Percentiles rank a stretch among this genome's conserved stretches.
These are phyloP conservation scores for Colletotrichum trifolii DNA, from an alignment of 2,329 filamentous ascomycete genomes.

Conservation along the genomic window DNA sequence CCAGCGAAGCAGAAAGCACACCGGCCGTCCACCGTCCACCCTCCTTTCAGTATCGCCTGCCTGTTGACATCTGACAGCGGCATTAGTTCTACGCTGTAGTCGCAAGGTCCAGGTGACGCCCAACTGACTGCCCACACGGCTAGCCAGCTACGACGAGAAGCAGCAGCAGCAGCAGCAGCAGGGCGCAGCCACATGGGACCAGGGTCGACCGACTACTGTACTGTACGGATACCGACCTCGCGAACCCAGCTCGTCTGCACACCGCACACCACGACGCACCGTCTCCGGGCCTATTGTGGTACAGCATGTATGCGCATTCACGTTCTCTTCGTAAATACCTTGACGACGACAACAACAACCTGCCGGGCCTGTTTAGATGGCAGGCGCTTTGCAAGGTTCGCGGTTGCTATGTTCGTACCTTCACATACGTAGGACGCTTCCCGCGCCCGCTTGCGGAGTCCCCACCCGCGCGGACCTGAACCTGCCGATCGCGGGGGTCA, in stretches of 20 bases:
- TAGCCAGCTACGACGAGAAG: not conserved
- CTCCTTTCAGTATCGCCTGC: not conserved
- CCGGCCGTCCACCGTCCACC: not conserved
- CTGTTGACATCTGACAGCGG: slow-evolving; percentile 33
- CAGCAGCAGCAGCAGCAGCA: slow-evolving; percentile 7
- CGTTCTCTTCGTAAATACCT: no score
- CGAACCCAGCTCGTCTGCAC: no score
- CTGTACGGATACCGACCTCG: no score
- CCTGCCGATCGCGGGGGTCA: slow-evolving; percentile 31
- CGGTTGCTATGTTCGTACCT: not conserved
- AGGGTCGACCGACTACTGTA: no score
- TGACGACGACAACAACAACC: not conserved
- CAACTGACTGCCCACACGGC: slow-evolving; percentile 3
- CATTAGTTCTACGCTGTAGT: slow-evolving; percentile 21
- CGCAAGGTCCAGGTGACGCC: slow-evolving; percentile 27
- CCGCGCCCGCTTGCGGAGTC: slow-evolving; percentile 24
- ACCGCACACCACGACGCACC: no score
- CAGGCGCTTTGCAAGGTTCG: no score
- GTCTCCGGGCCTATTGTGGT: no score
- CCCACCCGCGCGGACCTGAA: slow-evolving; percentile 11
- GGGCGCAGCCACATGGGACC: no score
- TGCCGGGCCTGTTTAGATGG: not conserved
- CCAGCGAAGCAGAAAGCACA: not conserved
- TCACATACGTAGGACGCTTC: slow-evolving; percentile 3
- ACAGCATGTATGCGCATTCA: no score